A percentile compares a stretch with the other conserved stretches of the same genome.
phyloP scores from a whole-genome alignment of 345 rosid species.

The Eucalyptus pauciflora region DNA sequence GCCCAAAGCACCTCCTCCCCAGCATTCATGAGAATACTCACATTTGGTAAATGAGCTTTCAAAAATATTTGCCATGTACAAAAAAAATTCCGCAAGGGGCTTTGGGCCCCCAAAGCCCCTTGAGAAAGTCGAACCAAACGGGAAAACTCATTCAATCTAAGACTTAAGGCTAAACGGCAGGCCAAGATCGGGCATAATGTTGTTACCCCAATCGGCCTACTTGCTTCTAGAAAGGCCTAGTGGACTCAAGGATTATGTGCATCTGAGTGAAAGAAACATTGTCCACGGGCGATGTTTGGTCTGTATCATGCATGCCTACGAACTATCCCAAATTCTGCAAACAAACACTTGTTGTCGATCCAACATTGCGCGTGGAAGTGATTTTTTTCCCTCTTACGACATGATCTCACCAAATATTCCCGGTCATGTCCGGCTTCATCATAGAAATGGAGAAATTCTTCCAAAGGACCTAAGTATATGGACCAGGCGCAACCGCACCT shows the following conservation, averaged over 20 bases:
- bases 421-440: neutral
- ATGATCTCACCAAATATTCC: neutral
- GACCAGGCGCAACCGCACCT: neutral
- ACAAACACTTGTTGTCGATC: neutral
- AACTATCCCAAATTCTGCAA: neutral
- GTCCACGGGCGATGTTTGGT: neutral
- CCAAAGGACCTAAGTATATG: neutral
- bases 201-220: neutral
- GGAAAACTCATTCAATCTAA: neutral
- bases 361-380: neutral
- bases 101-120: too few relatives aligned
- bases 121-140: too few relatives aligned
- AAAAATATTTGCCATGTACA: neutral
- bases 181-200: neutral
- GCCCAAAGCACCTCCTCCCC: too few relatives aligned
- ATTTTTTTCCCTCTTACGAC: neutral
- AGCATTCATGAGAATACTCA: too few relatives aligned
- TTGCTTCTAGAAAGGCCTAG: neutral
- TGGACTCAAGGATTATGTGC: neutral
- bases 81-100: too few relatives aligned
- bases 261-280: neutral
- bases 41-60: too few relatives aligned
- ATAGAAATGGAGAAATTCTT: neutral
- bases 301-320: neutral
- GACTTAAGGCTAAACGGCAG: neutral